Evolutionary conservation across 768 basidiomycete genomes (phyloP).

Genomic region (Mycena capillaripes): DNA sequence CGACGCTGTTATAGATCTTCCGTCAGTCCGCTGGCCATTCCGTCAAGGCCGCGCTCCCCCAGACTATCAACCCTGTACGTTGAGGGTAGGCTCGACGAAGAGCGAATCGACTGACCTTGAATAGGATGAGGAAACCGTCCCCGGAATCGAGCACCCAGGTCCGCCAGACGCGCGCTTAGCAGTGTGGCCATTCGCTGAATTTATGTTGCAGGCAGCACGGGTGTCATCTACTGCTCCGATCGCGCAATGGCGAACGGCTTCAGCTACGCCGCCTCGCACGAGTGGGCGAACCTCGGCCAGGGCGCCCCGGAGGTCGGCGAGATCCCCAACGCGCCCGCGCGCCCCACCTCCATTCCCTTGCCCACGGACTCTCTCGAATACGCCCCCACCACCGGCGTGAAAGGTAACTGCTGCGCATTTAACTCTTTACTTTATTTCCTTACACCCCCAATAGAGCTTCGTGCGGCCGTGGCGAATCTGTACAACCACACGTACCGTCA

Average conservation of each 20-base stretch:
- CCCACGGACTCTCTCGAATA: conserved; percentile 87
- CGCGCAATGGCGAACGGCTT: conserved; percentile 97
- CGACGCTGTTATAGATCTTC: conserved; percentile 69
- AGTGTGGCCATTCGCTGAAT: conserved; percentile 44
- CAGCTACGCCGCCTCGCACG: conserved; percentile 80
- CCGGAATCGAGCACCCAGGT: conserved; percentile 87
- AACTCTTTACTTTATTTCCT: conserved; percentile 21
- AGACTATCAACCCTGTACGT: conserved; percentile 79
- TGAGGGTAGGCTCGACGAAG: neutral
- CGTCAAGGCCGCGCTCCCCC: conserved; percentile 73
- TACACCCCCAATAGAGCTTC: conserved; percentile 64
- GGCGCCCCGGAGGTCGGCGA: conserved; percentile 92
- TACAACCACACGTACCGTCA: conserved; percentile 92
- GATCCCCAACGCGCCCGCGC: conserved; percentile 79
- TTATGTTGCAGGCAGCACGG: conserved; percentile 56
- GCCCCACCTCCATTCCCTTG: conserved; percentile 75
- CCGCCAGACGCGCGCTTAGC: conserved; percentile 47
- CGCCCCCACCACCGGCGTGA: conserved; percentile 93
- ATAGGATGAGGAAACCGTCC: conserved; percentile 92
- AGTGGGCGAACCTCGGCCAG: conserved; percentile 94
- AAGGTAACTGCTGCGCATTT: conserved; percentile 59
- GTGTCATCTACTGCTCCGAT: conserved; percentile 89
- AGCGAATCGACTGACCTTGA: conserved; percentile 20
- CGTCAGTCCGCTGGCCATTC: conserved; percentile 80
- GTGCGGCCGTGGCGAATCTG: conserved; percentile 90